These are phyloP conservation scores for Sisymbrium irio DNA, from an alignment of 345 rosid species.

Conservation along the genomic window DNA sequence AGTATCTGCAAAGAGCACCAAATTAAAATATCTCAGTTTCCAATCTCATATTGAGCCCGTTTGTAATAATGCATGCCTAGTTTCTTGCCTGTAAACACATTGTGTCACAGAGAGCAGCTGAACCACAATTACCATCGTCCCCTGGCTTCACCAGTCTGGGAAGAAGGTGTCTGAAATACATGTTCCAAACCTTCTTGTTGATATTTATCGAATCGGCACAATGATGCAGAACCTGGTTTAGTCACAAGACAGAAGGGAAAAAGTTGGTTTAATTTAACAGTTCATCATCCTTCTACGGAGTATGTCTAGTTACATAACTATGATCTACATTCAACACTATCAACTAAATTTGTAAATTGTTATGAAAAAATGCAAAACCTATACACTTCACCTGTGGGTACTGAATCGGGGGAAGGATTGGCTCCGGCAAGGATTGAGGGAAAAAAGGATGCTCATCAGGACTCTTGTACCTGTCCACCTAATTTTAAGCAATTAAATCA, in stretches of 20 bases:
- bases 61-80: constrained; percentile 6
- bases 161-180: constrained; percentile 56
- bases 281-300: neutral
- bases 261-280: neutral
- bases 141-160: constrained; percentile 60
- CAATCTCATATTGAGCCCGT: neutral
- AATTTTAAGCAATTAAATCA: constrained; percentile 10
- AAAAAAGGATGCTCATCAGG: constrained; percentile 81
- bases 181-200: constrained; percentile 60
- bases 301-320: neutral
- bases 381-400: constrained; percentile 47
- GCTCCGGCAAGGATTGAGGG: constrained; percentile 49
- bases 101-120: constrained; percentile 65
- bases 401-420: constrained; percentile 58
- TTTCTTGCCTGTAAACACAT: constrained; percentile 59
- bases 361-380: neutral
- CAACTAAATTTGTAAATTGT: neutral
- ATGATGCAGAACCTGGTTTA: constrained; percentile 56
- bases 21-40: neutral
- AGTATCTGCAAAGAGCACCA: constrained; percentile 45
- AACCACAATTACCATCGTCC: constrained; percentile 64
- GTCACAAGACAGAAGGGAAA: neutral
- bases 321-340: neutral
- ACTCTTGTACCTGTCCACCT: constrained; percentile 69
- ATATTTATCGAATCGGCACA: constrained; percentile 55